phyloP scores from a whole-genome alignment of 768 basidiomycete genomes.

The Leccinum subtestaceum region DNA sequence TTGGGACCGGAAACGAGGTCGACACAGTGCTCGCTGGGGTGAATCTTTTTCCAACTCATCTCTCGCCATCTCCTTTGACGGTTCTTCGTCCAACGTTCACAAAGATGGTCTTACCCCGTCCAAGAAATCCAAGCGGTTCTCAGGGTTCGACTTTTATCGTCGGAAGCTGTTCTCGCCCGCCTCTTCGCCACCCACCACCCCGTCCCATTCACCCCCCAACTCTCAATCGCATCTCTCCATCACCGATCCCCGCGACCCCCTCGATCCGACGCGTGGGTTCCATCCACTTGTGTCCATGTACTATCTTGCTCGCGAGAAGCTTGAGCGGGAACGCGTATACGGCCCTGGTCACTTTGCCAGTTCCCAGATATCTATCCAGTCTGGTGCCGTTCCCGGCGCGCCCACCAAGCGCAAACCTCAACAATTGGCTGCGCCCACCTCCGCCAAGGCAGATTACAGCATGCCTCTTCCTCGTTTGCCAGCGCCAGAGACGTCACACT shows the following conservation, averaged over 20 bases:
- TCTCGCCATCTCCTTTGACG: conserved; percentile 61
- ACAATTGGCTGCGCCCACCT: conserved; percentile 25
- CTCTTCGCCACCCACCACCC: conserved; percentile 48
- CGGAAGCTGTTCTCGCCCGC: conserved; percentile 75
- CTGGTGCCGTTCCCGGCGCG: conserved; percentile 21
- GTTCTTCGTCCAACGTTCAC: conserved; percentile 41
- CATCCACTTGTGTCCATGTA: conserved; percentile 97
- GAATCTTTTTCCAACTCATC: conserved; percentile 63
- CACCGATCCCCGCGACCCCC: conserved; percentile 46
- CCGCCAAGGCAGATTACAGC: conserved; percentile 65
- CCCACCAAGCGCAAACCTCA: conserved; percentile 32
- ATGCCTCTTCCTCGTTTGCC: conserved; percentile 83
- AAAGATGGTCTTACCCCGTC: conserved; percentile 43
- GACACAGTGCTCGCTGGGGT: conserved; percentile 47
- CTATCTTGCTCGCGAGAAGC: conserved; percentile 91
- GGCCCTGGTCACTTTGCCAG: conserved; percentile 92
- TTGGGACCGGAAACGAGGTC: conserved; percentile 73
- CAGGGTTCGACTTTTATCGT: conserved; percentile 91
- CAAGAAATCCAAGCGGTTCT: conserved; percentile 82
- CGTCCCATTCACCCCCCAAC: conserved; percentile 58
- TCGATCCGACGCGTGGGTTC: conserved; percentile 89
- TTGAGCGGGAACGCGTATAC: conserved; percentile 91
- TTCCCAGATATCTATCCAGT: conserved; percentile 71
- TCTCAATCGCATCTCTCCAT: conserved; percentile 57
- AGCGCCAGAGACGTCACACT: conserved; percentile 77